Percentiles rank a stretch among this genome's conserved stretches.
phyloP scores from a whole-genome alignment of 2,329 filamentous ascomycete species.

The Neofusicoccum umdonicola region DNA sequence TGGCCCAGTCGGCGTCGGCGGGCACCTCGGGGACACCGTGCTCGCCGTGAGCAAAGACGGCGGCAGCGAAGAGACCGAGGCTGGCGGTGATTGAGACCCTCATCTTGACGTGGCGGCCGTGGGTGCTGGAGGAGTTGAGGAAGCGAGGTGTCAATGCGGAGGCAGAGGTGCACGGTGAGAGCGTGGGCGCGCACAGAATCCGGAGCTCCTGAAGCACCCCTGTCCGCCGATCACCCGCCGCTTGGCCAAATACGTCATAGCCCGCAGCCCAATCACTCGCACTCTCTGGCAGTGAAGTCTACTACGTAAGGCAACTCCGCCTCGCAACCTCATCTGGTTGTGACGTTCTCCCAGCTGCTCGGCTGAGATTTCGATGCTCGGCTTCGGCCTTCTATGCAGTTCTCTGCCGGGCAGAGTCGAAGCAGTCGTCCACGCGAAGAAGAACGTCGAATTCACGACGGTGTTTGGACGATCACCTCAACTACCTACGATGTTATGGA shows the following conservation, averaged over 20 bases:
- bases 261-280: background rate
- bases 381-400: no score
- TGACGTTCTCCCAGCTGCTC: no score
- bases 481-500: no score
- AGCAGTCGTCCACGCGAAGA: no score
- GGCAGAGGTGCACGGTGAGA: slow-evolving; percentile 11
- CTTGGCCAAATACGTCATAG: slow-evolving; percentile 8
- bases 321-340: no score
- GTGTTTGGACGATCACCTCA: no score
- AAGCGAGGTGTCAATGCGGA: background rate
- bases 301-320: no score
- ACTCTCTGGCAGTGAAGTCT: no score
- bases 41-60: slow-evolving; percentile 33
- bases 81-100: slow-evolving; percentile 9
- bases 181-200: background rate
- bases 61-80: slow-evolving; percentile 12
- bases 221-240: slow-evolving; percentile 9
- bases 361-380: no score
- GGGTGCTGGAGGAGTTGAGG: background rate
- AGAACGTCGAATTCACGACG: no score
- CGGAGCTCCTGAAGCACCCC: slow-evolving; percentile 9
- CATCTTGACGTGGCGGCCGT: slow-evolving; percentile 9
- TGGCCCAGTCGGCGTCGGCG: slow-evolving; percentile 50
- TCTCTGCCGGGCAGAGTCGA: no score
- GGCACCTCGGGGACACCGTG: slow-evolving; percentile 41